A percentile compares a stretch with the other conserved stretches of the same genome.
Conservation (phyloP, 2,329 filamentous ascomycete genomes). For the Geosmithia flava region DNA sequence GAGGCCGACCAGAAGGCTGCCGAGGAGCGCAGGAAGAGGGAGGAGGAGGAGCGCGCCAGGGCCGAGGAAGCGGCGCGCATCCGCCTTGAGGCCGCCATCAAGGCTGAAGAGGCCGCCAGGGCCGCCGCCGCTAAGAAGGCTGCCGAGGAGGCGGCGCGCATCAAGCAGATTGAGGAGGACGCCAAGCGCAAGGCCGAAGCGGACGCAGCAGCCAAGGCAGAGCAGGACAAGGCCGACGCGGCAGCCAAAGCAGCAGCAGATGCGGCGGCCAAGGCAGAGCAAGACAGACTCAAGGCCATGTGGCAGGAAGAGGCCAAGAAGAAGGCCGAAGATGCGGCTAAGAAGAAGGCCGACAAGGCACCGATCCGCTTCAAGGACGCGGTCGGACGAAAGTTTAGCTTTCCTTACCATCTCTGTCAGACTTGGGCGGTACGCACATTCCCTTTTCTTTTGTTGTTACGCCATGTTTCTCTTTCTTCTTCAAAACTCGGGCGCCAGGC, state of each 20-base stretch:
- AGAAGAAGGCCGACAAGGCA: constrained; percentile 43
- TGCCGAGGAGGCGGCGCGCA: constrained; percentile 28
- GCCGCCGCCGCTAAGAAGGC: constrained; percentile 24
- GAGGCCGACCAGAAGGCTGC: constrained; percentile 28
- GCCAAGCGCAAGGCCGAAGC: constrained; percentile 24
- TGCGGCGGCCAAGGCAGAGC: constrained; percentile 25
- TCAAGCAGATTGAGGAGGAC: constrained; percentile 23
- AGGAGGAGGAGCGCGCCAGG: constrained; percentile 25
- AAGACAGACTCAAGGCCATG: constrained; percentile 28
- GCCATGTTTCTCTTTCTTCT: background rate
- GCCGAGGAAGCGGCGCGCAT: constrained; percentile 26
- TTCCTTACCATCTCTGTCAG: constrained; percentile 75
- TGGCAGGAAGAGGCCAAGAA: constrained; percentile 21
- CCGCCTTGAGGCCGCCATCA: constrained; percentile 28
- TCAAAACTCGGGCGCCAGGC: constrained; percentile 4
- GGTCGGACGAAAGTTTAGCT: constrained; percentile 82
- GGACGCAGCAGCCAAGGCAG: constrained; percentile 17
- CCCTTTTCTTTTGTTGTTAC: background rate
- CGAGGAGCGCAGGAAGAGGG: constrained; percentile 26
- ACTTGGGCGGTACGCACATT: constrained; percentile 59
- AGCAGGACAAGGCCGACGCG: constrained; percentile 14
- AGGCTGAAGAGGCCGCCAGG: constrained; percentile 27
- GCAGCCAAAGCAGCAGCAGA: constrained; percentile 20
- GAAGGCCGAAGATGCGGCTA: constrained; percentile 33
- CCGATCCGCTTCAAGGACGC: constrained; percentile 88